Percentiles rank a stretch among this genome's conserved stretches.
Conservation (phyloP, 495 filamentous ascomycete species). For the Daldinia decipiens region DNA sequence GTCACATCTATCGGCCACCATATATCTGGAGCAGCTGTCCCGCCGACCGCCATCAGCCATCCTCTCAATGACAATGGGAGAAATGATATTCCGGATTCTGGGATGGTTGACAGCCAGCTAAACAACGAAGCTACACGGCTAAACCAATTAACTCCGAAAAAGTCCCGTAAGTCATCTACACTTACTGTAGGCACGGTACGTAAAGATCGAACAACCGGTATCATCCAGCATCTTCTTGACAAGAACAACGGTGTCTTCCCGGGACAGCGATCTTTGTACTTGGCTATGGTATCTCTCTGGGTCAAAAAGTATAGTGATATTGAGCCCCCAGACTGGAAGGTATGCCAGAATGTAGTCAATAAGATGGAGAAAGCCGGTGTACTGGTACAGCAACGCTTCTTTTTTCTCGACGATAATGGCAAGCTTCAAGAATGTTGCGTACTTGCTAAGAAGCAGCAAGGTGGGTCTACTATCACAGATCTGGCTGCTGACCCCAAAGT, state of each 20-base stretch:
- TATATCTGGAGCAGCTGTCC: not conserved
- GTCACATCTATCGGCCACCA: not conserved
- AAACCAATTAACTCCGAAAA: constrained; percentile 9
- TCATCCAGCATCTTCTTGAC: constrained; percentile 75
- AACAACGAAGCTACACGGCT: not conserved
- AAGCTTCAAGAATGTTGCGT: constrained; percentile 46
- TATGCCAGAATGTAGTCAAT: constrained; percentile 66
- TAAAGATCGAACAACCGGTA: constrained; percentile 57
- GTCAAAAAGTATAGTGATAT: constrained; percentile 64
- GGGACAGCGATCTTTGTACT: constrained; percentile 75
- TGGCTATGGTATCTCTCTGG: constrained; percentile 73
- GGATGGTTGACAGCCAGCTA: not conserved
- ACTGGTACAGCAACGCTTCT: constrained; percentile 70
- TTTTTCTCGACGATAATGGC: constrained; percentile 56
- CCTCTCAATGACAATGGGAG: not conserved
- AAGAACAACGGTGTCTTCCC: constrained; percentile 78
- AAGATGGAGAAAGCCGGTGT: constrained; percentile 67
- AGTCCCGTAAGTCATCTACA: constrained; percentile 15
- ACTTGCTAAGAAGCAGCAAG: constrained; percentile 27
- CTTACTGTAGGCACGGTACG: constrained; percentile 42
- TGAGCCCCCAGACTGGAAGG: constrained; percentile 50
- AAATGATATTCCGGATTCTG: not conserved
- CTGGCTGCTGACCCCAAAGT: constrained; percentile 41
- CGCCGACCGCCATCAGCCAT: not conserved
- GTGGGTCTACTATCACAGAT: constrained; percentile 1